These are phyloP conservation scores for Ceratocystis diversiconidia DNA, from an alignment of 2,329 filamentous ascomycete genomes.

Conservation along the genomic window DNA sequence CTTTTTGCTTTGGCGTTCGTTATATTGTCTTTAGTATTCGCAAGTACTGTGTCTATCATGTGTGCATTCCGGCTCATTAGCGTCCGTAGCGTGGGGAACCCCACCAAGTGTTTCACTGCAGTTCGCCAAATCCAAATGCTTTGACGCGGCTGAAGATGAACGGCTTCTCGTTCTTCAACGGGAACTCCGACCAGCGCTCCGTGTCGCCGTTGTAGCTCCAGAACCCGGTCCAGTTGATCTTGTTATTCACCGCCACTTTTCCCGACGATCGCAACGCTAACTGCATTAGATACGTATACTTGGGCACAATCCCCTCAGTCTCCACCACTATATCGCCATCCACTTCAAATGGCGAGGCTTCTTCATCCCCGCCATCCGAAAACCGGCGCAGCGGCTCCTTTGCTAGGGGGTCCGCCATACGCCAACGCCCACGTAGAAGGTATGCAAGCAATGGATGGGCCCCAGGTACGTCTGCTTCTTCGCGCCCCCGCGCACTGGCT, in stretches of 20 bases:
- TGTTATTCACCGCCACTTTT: slow-evolving; percentile 60
- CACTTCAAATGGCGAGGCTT: slow-evolving; percentile 26
- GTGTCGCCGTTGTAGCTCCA: slow-evolving; percentile 83
- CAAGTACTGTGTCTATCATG: slow-evolving; percentile 1
- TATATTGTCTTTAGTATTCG: background rate
- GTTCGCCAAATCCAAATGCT: slow-evolving; percentile 41
- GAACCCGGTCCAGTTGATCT: slow-evolving; percentile 75
- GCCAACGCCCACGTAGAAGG: slow-evolving; percentile 46
- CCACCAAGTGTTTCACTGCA: background rate
- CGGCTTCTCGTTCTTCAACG: slow-evolving; percentile 46
- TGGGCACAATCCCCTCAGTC: slow-evolving; percentile 63
- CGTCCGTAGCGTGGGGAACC: too few species aligned
- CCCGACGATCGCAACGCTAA: slow-evolving; percentile 53
- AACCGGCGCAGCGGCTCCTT: slow-evolving; percentile 25
- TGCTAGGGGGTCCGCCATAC: slow-evolving; percentile 25
- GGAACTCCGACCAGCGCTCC: slow-evolving; percentile 80
- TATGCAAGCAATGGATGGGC: slow-evolving; percentile 26
- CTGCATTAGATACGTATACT: slow-evolving; percentile 78
- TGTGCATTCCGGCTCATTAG: too few species aligned
- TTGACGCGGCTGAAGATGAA: slow-evolving; percentile 54
- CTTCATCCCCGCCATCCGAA: background rate
- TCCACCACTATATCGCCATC: slow-evolving; percentile 68
- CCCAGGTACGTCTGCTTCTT: slow-evolving; percentile 43
- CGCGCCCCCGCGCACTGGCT: slow-evolving; percentile 58
- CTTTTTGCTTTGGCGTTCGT: background rate